phyloP scores from a whole-genome alignment of 2,329 filamentous ascomycete species.

The Pseudocercospora crystallina region DNA sequence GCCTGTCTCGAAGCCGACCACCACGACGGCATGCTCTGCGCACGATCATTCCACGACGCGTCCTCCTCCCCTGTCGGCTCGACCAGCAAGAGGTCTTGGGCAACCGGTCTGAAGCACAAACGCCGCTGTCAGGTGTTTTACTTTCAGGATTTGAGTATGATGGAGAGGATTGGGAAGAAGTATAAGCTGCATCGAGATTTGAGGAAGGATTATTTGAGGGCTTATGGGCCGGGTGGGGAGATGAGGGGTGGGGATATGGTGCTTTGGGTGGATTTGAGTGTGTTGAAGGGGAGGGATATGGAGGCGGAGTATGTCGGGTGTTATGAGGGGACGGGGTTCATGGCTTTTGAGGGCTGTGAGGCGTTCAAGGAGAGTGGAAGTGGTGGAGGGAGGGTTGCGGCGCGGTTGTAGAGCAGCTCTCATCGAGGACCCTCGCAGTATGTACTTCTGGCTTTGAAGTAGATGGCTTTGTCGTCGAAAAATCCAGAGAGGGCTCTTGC shows the following conservation, averaged over 20 bases:
- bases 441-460: too few relatives aligned
- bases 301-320: constrained; percentile 1
- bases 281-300: background rate
- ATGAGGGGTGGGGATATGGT: constrained; percentile 5
- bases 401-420: too few relatives aligned
- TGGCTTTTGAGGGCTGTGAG: background rate
- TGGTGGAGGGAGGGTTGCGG: too few relatives aligned
- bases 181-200: constrained; percentile 6
- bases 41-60: background rate
- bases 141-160: constrained; percentile 3
- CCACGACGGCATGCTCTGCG: background rate
- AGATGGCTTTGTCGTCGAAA: too few relatives aligned
- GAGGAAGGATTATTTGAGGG: constrained; percentile 1
- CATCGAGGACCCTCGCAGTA: too few relatives aligned
- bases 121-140: constrained; percentile 5
- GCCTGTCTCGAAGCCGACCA: background rate
- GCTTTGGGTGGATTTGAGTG: constrained; percentile 5
- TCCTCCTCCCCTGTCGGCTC: background rate
- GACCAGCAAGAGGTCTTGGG: background rate
- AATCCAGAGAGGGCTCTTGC: too few relatives aligned
- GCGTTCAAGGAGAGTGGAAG: background rate
- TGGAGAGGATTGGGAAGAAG: constrained; percentile 6
- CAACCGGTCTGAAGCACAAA: constrained; percentile 2
- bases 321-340: constrained; percentile 1
- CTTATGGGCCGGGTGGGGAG: constrained; percentile 4